Evolutionary conservation across 2,329 filamentous ascomycete genomes (phyloP), one percentile per base, ranked within the genome.

Genomic region (Hymenoscyphus salicellus): DNA sequence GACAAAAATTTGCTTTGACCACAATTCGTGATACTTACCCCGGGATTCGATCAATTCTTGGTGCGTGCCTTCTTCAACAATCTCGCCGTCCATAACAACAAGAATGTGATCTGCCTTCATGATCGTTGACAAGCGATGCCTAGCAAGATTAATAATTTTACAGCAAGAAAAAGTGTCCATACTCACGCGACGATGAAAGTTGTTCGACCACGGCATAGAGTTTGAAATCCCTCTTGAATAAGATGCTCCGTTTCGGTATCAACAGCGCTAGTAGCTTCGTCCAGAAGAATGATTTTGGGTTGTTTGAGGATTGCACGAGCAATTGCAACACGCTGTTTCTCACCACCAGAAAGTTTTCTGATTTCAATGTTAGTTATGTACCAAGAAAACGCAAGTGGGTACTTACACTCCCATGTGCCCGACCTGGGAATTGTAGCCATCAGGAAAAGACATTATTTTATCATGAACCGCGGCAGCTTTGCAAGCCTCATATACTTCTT

Each of bases 241-340:
- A 96, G 88, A 55, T 92, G 92, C 78, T 99, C 95, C 0, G 92
- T 96, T 75, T 95, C 94, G 32, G 94, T 97, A 75, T 99, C 95
- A 1, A 99, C 84, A 2, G 93, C 93, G 52, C 91, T 95, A 0
- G 95, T 99, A 16, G 95, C 95, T 78, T 99, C 95, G 70, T 99
- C 95, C 5, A 99, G 87, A 0, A 99, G 84, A 2, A 99, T 84
- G 71, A 99, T 88, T 79, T 93, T 95, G 0, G 94, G 94, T 71
- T 97, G 90, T n/a, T 91, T 95, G 32, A 97, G 90, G 59, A 97
- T 87, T 43, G 93, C 93, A 72, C 93, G 85, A 14, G 94, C 93
- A 76, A 98, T 97, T 10, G 94, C 88, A 28, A 96, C 83, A 5
- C 92, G 85, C 75, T 96, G 92, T n/a, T 91, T 85, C 75, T 96